Base-by-base conservation (phyloP, 2,329 filamentous ascomycete genomes). In the Mollisia scopiformis region DNA sequence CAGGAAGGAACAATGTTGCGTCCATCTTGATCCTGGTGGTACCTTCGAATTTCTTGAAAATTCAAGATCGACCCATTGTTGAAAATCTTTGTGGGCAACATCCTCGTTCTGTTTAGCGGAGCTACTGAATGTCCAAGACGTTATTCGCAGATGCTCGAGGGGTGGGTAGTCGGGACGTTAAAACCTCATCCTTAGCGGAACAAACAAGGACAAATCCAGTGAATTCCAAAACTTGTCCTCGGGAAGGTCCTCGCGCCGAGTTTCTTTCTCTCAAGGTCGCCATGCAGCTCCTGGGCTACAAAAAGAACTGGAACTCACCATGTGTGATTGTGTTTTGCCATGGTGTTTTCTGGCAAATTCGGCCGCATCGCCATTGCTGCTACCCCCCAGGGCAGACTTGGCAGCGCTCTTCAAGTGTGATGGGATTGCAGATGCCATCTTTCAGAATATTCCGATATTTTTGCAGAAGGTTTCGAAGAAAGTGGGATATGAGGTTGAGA, bases 261-360 rank as follows among this genome's bases (percentile, higher is more conserved):
- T 46, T 30, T 19, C 25, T 4, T 33, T 30, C 19, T 19, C 19
- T 19, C 54, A 43, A 53, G 43, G 23, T 47, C 43, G 62, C 58
- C 41, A 41, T 55, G 53, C 46, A 59, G 3, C 28, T 47, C 23
- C 43, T 47, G 43, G 43, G 10, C 43, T 25, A 16, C 25, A 47
- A 49, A n/a, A 46, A 65, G 41, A 51, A 46, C 31, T 39, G 13
- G 13, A n/a, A 88, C 90, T 86, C 79, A 90, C 90, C 87, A 93
- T 91, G 79, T 93, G 90, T 63, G 89, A 92, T 77, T 90, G 89
- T 69, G 89, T 90, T 85, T 93, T 93, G 80, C 90, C 90, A 77
- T 93, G 90, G 75, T 92, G 91, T 75, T 88, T 87, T 69, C 83
- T 82, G 70, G 83, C 79, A 67, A 87, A 78, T 64, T 77, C 82